These are phyloP conservation scores for Tieghemostelium lacteum DNA, from an alignment of 78 protist species.

Conservation along the genomic window DNA sequence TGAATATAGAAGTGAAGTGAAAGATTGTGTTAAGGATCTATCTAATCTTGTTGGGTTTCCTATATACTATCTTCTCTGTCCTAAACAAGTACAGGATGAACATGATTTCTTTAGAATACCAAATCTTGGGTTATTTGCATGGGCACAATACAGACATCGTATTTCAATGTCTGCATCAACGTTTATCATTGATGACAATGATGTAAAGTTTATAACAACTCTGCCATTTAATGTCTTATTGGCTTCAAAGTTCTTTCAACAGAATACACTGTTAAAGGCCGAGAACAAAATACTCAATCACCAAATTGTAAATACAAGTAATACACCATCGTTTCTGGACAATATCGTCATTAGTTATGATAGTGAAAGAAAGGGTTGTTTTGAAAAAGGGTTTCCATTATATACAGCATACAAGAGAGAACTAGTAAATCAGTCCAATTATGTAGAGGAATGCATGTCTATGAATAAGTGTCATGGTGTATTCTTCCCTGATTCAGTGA, in stretches of 20 bases:
- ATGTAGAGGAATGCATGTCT: constrained; percentile 20
- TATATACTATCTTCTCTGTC: constrained; percentile 33
- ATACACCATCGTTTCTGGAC: constrained; percentile 55
- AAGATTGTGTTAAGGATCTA: neutral
- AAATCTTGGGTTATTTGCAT: constrained; percentile 52
- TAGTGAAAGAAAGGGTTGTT: too few species aligned
- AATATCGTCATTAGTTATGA: constrained; percentile 35
- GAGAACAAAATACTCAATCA: constrained; percentile 31
- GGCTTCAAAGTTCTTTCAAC: constrained; percentile 44
- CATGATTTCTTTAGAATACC: constrained; percentile 67
- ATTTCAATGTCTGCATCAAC: constrained; percentile 22
- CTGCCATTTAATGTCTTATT: constrained; percentile 33
- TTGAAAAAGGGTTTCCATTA: constrained; percentile 67
- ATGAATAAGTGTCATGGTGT: constrained; percentile 53
- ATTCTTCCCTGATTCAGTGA: constrained; percentile 16
- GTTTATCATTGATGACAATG: constrained; percentile 48
- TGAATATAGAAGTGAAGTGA: constrained; percentile 1
- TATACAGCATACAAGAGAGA: neutral
- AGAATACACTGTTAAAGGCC: neutral
- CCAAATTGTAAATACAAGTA: constrained; percentile 19
- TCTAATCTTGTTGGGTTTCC: constrained; percentile 20
- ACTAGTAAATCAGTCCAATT: neutral
- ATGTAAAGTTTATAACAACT: neutral
- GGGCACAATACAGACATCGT: constrained; percentile 55
- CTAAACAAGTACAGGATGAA: constrained; percentile 2